Conservation (phyloP, 2,329 filamentous ascomycete genomes). For the Pezizomycotina sp. region DNA sequence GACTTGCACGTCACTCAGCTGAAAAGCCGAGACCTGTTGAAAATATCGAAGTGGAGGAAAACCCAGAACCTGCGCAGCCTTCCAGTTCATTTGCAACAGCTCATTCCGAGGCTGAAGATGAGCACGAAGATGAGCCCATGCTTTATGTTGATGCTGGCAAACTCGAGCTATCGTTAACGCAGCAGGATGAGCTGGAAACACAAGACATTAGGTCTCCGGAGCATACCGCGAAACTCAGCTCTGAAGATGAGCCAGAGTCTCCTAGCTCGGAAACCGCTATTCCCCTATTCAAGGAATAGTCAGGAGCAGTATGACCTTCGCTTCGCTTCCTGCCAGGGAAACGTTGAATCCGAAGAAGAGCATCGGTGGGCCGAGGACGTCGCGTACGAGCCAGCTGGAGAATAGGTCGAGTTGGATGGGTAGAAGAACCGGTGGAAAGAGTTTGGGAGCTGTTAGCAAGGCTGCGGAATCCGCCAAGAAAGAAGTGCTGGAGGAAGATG, state of each 20-base stretch:
- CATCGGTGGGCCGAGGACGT: conserved; percentile 50
- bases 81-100: too few species aligned
- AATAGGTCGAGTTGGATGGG: conserved; percentile 57
- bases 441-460: conserved; percentile 38
- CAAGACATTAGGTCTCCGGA: too few species aligned
- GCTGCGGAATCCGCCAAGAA: neutral
- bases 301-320: conserved; percentile 91
- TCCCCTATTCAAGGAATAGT: conserved; percentile 8
- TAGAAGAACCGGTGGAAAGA: conserved; percentile 56
- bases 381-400: conserved; percentile 64
- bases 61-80: too few species aligned
- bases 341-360: conserved; percentile 73
- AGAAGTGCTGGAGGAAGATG: conserved; percentile 30
- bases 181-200: too few species aligned
- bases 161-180: too few species aligned
- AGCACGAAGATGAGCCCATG: too few species aligned
- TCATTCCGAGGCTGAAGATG: too few species aligned
- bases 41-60: too few species aligned
- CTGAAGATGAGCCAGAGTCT: conserved; percentile 30
- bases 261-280: conserved; percentile 34
- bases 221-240: too few species aligned
- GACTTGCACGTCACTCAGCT: too few species aligned
- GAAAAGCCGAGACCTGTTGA: too few species aligned
- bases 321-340: conserved; percentile 77
- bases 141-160: too few species aligned